Evolutionary conservation across 2,329 filamentous ascomycete genomes (phyloP).

Genomic region (Didymella sp.): DNA sequence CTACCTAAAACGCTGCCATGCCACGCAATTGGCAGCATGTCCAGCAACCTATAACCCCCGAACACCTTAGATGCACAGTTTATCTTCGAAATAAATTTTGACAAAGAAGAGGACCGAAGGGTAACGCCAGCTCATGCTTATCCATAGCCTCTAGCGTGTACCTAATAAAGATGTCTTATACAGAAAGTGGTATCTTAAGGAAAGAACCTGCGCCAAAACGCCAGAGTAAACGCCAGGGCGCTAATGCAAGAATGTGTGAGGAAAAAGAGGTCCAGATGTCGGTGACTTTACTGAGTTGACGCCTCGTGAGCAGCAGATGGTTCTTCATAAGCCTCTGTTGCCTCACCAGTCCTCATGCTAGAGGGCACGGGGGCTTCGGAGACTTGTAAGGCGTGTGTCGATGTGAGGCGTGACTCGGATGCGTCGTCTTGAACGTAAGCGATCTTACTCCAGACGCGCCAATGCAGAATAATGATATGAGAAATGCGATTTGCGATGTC

Average conservation of each 20-base stretch:
- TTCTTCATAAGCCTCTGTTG: neutral
- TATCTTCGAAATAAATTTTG: neutral
- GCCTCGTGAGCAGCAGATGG: neutral
- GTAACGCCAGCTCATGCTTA: conserved; percentile 1
- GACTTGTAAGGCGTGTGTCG: neutral
- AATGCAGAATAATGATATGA: conserved; percentile 85
- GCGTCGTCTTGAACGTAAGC: conserved; percentile 62
- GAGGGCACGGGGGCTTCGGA: neutral
- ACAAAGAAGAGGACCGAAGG: neutral
- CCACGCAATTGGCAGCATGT: neutral
- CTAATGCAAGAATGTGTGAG: neutral
- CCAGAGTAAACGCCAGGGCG: conserved; percentile 11
- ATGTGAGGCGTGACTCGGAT: neutral
- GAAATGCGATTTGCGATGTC: conserved; percentile 80
- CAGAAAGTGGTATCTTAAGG: conserved; percentile 17
- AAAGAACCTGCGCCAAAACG: neutral
- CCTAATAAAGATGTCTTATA: conserved; percentile 6
- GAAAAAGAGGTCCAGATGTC: neutral
- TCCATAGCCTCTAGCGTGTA: neutral
- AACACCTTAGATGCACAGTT: conserved; percentile 9
- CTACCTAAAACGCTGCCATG: neutral
- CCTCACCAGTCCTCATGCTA: conserved; percentile 12
- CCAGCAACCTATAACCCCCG: neutral
- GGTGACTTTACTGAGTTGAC: neutral
- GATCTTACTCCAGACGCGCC: conserved; percentile 83